These are phyloP conservation scores for Apiospora phragmitis DNA, from an alignment of 2,329 filamentous ascomycete genomes.

Conservation along the genomic window DNA sequence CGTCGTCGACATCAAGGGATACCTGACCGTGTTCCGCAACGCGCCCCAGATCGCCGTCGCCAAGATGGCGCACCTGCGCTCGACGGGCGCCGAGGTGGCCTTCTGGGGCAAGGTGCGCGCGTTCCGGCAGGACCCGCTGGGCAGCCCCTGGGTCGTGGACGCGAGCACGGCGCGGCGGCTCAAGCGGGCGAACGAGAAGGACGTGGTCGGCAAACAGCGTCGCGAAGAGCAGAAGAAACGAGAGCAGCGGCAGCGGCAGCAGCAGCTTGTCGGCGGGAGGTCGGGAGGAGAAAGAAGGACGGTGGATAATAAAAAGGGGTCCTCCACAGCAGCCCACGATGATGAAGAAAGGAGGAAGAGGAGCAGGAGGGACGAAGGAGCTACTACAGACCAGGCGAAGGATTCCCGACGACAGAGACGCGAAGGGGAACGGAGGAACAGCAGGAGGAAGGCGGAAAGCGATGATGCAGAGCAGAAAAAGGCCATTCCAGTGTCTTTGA, in stretches of 20 bases:
- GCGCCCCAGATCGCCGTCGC: conserved; percentile 54
- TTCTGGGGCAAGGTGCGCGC: conserved; percentile 58
- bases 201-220: conserved; percentile 17
- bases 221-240: neutral
- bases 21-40: conserved; percentile 46
- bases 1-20: conserved; percentile 59
- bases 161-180: conserved; percentile 50
- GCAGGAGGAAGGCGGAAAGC: neutral
- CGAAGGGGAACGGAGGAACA: neutral
- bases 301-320: neutral
- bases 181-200: conserved; percentile 45
- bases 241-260: neutral
- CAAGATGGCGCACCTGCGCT: conserved; percentile 47
- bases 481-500: conserved; percentile 2
- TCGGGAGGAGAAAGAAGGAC: neutral
- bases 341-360: neutral
- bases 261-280: neutral
- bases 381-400: neutral
- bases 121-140: conserved; percentile 53
- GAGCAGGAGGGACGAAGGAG: neutral
- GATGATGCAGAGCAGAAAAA: neutral
- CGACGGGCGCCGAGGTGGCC: conserved; percentile 57
- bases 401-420: neutral
- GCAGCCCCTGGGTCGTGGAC: conserved; percentile 55
- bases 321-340: neutral